Conservation (phyloP, 2,329 filamentous ascomycete genomes). For the Exophiala lecanii-corni region DNA sequence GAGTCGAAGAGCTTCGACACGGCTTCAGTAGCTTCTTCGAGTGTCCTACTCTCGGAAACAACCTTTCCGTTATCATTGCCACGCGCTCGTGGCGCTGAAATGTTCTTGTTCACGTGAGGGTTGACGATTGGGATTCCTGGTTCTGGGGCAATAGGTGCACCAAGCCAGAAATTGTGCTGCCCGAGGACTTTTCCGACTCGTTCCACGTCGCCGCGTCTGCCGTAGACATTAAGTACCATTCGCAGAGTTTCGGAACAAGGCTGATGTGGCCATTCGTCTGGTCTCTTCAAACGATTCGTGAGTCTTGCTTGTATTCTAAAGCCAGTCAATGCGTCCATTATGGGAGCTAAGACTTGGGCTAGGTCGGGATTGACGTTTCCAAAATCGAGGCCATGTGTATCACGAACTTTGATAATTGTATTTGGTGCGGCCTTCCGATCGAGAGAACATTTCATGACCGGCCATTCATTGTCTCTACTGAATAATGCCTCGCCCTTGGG, state of each 20-base stretch:
- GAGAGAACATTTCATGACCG: slow-evolving; percentile 24
- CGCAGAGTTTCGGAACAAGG: slow-evolving; percentile 57
- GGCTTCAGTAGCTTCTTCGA: slow-evolving; percentile 81
- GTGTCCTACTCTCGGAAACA: slow-evolving; percentile 55
- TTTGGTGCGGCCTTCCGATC: slow-evolving; percentile 25
- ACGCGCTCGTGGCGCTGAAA: slow-evolving; percentile 33
- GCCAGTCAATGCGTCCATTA: slow-evolving; percentile 65
- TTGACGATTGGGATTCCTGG: slow-evolving; percentile 69
- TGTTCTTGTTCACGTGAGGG: slow-evolving; percentile 59
- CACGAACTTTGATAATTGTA: slow-evolving; percentile 65
- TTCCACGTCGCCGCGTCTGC: slow-evolving; percentile 61
- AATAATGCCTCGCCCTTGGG: slow-evolving; percentile 17
- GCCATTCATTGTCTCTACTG: slow-evolving; percentile 21
- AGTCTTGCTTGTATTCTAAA: slow-evolving; percentile 71
- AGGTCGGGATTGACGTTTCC: slow-evolving; percentile 68
- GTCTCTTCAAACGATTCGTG: slow-evolving; percentile 58
- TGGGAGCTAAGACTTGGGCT: slow-evolving; percentile 62
- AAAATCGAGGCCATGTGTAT: slow-evolving; percentile 67
- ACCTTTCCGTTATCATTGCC: slow-evolving; percentile 23
- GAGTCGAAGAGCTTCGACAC: slow-evolving; percentile 85
- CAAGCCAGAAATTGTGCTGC: slow-evolving; percentile 62
- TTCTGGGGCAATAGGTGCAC: slow-evolving; percentile 61
- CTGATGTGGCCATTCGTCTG: slow-evolving; percentile 61
- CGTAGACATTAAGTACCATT: slow-evolving; percentile 74
- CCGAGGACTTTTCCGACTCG: slow-evolving; percentile 65